phyloP scores from a whole-genome alignment of 208 protist genomes.

The Trypanosoma theileri region DNA sequence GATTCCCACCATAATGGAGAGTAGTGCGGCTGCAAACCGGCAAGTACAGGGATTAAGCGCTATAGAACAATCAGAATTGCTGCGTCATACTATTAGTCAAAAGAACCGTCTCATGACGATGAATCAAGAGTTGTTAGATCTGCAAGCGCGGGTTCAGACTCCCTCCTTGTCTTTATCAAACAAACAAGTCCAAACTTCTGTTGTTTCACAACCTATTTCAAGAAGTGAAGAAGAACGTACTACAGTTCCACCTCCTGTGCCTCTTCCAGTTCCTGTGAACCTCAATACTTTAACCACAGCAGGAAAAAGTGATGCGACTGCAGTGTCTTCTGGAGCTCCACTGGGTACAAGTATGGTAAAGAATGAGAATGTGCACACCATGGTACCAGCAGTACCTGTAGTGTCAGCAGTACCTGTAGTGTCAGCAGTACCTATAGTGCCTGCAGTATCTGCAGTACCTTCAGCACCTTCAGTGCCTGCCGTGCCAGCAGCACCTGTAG shows the following conservation, averaged over 20 bases:
- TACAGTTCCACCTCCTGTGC: neutral
- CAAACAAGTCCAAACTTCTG: slow-evolving; percentile 1
- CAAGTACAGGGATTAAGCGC: slow-evolving; percentile 32
- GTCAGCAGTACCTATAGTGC: too few species aligned
- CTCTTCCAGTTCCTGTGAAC: neutral
- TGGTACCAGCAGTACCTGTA: neutral
- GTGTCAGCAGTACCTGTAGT: too few species aligned
- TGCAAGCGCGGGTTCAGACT: slow-evolving; percentile 51
- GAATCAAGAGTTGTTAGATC: slow-evolving; percentile 68
- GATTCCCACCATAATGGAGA: slow-evolving; percentile 19
- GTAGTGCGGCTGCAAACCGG: neutral
- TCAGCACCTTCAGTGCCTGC: neutral
- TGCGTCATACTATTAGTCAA: slow-evolving; percentile 68
- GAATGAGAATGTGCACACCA: slow-evolving; percentile 23
- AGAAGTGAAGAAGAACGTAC: neutral
- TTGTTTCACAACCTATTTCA: neutral
- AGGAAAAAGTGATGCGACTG: neutral
- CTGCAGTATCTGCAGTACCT: too few species aligned
- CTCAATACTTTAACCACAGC: neutral
- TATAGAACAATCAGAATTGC: slow-evolving; percentile 59
- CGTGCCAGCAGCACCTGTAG: too few species aligned
- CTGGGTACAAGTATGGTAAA: slow-evolving; percentile 5
- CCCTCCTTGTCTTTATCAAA: slow-evolving; percentile 3
- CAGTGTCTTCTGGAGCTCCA: slow-evolving; percentile 19
- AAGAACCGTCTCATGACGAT: slow-evolving; percentile 64